Conservation (phyloP, 1,139 yeast genomes). For the Geotrichum aggregatum region DNA sequence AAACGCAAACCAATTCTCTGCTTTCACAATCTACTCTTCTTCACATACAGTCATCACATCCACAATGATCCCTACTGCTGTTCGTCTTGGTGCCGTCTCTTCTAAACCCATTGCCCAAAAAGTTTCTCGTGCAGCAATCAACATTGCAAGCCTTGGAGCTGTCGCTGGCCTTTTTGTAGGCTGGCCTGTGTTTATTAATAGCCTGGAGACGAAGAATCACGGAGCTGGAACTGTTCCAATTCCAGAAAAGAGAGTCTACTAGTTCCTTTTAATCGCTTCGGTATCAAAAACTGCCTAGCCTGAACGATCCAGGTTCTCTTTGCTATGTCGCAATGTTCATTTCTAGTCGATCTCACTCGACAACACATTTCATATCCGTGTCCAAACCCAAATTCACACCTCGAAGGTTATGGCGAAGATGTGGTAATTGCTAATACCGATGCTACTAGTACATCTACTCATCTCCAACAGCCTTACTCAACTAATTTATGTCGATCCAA, state of each 20-base stretch:
- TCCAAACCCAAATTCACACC: background rate
- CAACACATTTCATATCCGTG: too few relatives aligned
- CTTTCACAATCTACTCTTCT: background rate
- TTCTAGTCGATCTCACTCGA: background rate
- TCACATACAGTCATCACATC: background rate
- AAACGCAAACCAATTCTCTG: background rate
- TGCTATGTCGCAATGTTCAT: background rate
- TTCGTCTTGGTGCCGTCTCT: slow-evolving; percentile 14
- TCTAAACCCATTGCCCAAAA: slow-evolving; percentile 10
- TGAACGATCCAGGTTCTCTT: slow-evolving; percentile 4
- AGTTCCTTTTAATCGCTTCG: too few relatives aligned
- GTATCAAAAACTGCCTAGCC: background rate
- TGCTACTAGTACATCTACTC: too few relatives aligned
- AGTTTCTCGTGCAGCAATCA: slow-evolving; percentile 7
- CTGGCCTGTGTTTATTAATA: slow-evolving; percentile 13
- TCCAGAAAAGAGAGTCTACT: slow-evolving; percentile 12
- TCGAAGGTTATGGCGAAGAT: background rate
- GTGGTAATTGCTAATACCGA: too few relatives aligned
- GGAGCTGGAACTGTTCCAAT: slow-evolving; percentile 20
- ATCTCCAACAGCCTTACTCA: background rate
- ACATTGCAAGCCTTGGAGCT: slow-evolving; percentile 17
- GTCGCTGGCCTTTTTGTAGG: slow-evolving; percentile 15
- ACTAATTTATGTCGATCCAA: background rate
- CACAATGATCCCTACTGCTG: slow-evolving; percentile 19
- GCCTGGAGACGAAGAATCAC: slow-evolving; percentile 15